A percentile compares a stretch with the other conserved stretches of the same genome.
Conservation (phyloP, 139 green algal species). For the Chlamydomonas asymmetrica region DNA sequence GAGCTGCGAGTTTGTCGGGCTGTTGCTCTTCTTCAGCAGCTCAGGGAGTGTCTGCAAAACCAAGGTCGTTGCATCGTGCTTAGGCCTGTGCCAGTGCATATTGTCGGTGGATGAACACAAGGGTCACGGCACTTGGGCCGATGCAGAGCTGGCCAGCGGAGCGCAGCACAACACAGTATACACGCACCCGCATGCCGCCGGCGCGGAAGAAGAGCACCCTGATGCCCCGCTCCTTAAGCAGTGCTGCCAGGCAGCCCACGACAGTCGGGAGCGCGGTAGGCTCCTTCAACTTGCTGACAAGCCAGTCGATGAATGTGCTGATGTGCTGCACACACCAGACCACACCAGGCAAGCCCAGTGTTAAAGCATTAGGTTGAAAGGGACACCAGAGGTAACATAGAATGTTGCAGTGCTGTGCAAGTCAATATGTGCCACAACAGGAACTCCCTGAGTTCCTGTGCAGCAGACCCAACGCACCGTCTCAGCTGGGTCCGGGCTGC, state of each 20-base stretch:
- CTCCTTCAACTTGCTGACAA: slow-evolving; percentile 79
- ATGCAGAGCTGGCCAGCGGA: too few species aligned
- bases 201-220: slow-evolving; percentile 68
- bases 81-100: too few species aligned
- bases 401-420: too few species aligned
- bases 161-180: too few species aligned
- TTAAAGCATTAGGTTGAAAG: too few species aligned
- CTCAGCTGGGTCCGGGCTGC: slow-evolving; percentile 35
- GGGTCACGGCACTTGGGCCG: not conserved
- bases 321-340: slow-evolving; percentile 47
- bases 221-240: slow-evolving; percentile 74
- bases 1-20: slow-evolving; percentile 78
- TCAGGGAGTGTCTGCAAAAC: slow-evolving; percentile 68
- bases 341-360: too few species aligned
- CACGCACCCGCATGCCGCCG: slow-evolving; percentile 27
- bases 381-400: too few species aligned
- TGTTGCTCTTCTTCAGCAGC: slow-evolving; percentile 59
- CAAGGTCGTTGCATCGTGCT: too few species aligned
- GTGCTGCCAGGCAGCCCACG: slow-evolving; percentile 63
- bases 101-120: too few species aligned
- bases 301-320: slow-evolving; percentile 83
- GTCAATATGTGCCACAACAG: too few species aligned
- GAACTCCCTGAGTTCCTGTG: too few species aligned
- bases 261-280: slow-evolving; percentile 53
- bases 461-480: too few species aligned